These are phyloP conservation scores for Botrytis paeoniae DNA, from an alignment of 2,329 filamentous ascomycete species.

Conservation along the genomic window DNA sequence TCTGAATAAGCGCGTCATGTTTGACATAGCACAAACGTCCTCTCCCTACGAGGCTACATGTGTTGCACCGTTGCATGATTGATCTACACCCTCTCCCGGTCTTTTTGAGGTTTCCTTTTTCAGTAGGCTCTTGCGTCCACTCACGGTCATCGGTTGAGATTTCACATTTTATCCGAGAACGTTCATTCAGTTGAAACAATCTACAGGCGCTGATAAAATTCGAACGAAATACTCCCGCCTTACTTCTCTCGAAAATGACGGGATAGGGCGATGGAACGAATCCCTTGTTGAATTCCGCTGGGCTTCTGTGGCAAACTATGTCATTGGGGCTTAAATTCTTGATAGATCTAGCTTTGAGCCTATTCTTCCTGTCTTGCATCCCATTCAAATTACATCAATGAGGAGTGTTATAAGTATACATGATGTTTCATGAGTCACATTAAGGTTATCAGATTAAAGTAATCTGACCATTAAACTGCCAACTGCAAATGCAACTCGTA, in stretches of 20 bases:
- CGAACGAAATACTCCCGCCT: neutral
- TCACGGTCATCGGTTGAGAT: neutral
- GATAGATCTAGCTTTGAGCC: neutral
- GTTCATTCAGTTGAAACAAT: neutral
- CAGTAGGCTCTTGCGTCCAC: neutral
- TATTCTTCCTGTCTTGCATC: neutral
- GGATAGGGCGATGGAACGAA: neutral
- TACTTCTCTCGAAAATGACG: neutral
- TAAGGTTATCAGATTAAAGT: neutral
- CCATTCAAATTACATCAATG: neutral
- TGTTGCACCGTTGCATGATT: neutral
- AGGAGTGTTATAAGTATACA: neutral
- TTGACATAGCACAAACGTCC: neutral
- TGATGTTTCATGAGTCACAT: neutral
- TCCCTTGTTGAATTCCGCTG: neutral
- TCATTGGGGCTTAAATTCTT: neutral
- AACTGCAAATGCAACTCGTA: neutral
- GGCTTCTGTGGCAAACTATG: slow-evolving; percentile 6
- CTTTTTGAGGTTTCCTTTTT: neutral
- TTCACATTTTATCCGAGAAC: neutral
- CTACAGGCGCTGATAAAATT: neutral
- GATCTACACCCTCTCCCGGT: neutral
- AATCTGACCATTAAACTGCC: neutral
- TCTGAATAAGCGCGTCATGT: neutral
- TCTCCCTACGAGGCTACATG: neutral